Base-by-base conservation (phyloP, 805 yeast species). In the Candida khao-thaluensis region DNA sequence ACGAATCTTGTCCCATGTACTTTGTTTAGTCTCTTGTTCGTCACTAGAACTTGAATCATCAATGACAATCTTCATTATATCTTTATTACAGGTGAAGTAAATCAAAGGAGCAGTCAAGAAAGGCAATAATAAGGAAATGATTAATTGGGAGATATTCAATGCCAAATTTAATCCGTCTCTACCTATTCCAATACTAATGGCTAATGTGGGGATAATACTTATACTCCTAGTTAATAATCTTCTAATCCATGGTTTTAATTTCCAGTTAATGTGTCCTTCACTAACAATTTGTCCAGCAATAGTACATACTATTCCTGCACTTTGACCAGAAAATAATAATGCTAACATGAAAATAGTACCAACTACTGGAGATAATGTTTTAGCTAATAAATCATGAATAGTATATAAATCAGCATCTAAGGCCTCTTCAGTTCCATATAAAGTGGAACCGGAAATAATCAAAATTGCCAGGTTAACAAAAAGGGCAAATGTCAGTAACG, bases 281-380 rank as follows among this genome's bases (percentile, higher is more conserved):
- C 88, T 77, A 2, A 90, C 96, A 50, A 90, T 81, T 60, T 90
- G 95, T 7, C 96, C 96, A 0, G 95, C 87, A 65, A 90, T 83
- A 0, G 97, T 90, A 58, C 96, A 89, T 2, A 89, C 90, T 30
- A 90, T 79, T 35, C 96, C 95, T 0, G 96, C 96, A 32, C 90
- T 82, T 53, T 85, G 89, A 5, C 96, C 96, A 42, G 93, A 82
- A 42, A 85, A 76, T 27, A 90, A 66, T 50, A 90, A 69, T 0
- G 96, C 96, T 38, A 87, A 58, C 74, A 88, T 88, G 63, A 90
- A 90, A 0, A 88, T 61, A 1, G 87, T 79, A 18, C 96, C 97
- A 0, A 88, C 95, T 7, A 77, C 79, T 2, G 82, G 79, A 0
- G 95, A 83, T 27, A 90, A 66, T 37, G 71, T 76, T 14, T 58